These are phyloP conservation scores for Prunella vulgaris DNA, from an alignment of 257 asterid species.

Conservation along the genomic window DNA sequence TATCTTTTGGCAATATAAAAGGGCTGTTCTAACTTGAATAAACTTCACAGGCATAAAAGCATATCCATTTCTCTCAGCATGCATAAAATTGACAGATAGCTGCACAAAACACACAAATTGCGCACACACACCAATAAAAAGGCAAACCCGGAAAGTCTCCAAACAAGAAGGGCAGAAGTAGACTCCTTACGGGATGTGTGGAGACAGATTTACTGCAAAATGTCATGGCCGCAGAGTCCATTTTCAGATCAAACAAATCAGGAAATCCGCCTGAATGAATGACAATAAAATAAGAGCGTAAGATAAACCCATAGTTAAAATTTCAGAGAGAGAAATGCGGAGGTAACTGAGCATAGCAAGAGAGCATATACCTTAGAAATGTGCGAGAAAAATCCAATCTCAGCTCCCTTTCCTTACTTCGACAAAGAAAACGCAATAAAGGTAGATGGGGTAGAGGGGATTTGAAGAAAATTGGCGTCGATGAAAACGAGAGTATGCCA, in stretches of 20 bases:
- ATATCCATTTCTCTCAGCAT: neutral
- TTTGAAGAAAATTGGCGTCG: constrained; percentile 22
- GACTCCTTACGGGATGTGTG: constrained; percentile 35
- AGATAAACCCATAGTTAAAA: neutral
- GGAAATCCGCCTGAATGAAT: constrained; percentile 10
- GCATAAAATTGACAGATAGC: neutral
- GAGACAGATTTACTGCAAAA: constrained; percentile 35
- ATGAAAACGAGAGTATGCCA: constrained; percentile 10
- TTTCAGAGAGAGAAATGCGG: neutral
- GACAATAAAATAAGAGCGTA: neutral
- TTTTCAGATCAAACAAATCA: constrained; percentile 28
- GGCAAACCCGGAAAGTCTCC: neutral
- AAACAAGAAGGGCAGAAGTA: neutral
- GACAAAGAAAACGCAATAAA: neutral
- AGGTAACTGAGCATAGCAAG: neutral
- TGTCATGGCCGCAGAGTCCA: constrained; percentile 38
- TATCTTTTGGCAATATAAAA: neutral
- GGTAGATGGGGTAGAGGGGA: constrained; percentile 8
- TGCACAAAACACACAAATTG: neutral
- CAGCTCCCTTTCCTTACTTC: neutral
- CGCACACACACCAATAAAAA: neutral
- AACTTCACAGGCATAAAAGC: neutral
- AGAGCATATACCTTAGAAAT: constrained; percentile 11
- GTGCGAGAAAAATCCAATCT: constrained; percentile 4
- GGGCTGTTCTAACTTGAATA: neutral